These are phyloP conservation scores for Aeminium ludgeri DNA, from an alignment of 495 filamentous ascomycete species.

Conservation along the genomic window DNA sequence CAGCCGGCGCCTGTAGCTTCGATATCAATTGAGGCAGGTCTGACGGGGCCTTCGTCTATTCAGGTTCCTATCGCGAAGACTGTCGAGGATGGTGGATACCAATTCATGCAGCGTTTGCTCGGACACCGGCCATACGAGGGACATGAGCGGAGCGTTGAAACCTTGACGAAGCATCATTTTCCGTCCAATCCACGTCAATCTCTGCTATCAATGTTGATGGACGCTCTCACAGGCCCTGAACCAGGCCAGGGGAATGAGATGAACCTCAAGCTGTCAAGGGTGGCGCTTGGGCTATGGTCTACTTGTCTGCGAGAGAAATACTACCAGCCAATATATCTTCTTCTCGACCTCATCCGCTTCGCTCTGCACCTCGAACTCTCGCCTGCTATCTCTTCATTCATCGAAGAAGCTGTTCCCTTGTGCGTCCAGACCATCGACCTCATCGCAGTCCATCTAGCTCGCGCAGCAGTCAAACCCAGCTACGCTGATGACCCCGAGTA, in stretches of 20 bases:
- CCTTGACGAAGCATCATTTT: slow-evolving; percentile 57
- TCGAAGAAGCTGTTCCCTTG: slow-evolving; percentile 36
- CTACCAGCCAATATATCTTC: slow-evolving; percentile 40
- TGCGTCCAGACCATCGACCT: slow-evolving; percentile 23
- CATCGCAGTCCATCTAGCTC: slow-evolving; percentile 19
- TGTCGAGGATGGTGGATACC: slow-evolving; percentile 1
- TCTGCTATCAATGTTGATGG: slow-evolving; percentile 42
- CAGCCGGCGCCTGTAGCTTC: too few species aligned
- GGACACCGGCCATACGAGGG: slow-evolving; percentile 35
- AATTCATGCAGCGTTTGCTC: slow-evolving; percentile 41
- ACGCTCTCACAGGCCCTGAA: slow-evolving; percentile 28
- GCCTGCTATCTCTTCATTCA: slow-evolving; percentile 30
- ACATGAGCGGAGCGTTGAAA: slow-evolving; percentile 49
- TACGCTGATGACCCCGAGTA: slow-evolving; percentile 38
- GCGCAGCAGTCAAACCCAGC: slow-evolving; percentile 12
- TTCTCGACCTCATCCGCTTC: slow-evolving; percentile 39
- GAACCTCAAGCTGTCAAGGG: slow-evolving; percentile 34
- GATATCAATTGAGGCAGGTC: too few species aligned
- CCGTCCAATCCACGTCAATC: slow-evolving; percentile 37
- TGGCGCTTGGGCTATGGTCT: slow-evolving; percentile 43
- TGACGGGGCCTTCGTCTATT: too few species aligned
- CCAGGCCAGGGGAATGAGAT: slow-evolving; percentile 29
- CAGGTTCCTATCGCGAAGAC: too few species aligned
- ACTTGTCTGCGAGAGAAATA: slow-evolving; percentile 41
- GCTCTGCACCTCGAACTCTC: slow-evolving; percentile 35